These are phyloP conservation scores for Gossypium anomalum DNA, from an alignment of 345 rosid genomes.

Conservation along the genomic window DNA sequence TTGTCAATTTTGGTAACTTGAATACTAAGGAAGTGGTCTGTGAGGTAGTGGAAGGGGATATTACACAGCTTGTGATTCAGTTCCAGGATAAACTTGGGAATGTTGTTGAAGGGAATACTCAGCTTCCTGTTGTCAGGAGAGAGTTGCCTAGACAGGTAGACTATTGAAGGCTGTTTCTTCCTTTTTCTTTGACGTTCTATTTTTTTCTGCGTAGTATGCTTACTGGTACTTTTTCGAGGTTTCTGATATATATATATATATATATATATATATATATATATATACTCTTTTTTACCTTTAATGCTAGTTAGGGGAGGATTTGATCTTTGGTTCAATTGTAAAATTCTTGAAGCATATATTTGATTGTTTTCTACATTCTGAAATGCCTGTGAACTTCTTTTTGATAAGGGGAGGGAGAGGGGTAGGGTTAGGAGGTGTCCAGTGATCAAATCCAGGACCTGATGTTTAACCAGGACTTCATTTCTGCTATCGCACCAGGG, in stretches of 20 bases:
- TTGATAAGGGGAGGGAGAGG: no score
- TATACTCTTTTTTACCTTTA: neutral
- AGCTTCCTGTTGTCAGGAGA: constrained; percentile 66
- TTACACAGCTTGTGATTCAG: constrained; percentile 76
- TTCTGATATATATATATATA: neutral
- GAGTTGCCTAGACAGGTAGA: constrained; percentile 81
- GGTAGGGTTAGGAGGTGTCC: no score
- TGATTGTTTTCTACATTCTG: neutral
- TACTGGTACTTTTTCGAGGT: neutral
- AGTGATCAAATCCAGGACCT: no score
- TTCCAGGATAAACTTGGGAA: constrained; percentile 95
- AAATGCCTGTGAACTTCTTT: neutral
- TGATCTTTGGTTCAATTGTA: neutral
- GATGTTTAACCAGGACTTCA: no score
- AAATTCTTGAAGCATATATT: constrained; percentile 1
- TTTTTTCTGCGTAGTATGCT: neutral
- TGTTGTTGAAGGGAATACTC: constrained; percentile 90
- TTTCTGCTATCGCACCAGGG: no score
- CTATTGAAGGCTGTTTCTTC: neutral
- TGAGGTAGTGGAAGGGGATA: constrained; percentile 97
- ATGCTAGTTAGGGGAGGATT: neutral
- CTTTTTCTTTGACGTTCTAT: neutral
- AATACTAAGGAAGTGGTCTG: constrained; percentile 95
- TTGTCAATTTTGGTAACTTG: constrained; percentile 95
- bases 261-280: neutral